phyloP scores from a whole-genome alignment of 179 eudicot genomes.

The Vitellaria paradoxa region DNA sequence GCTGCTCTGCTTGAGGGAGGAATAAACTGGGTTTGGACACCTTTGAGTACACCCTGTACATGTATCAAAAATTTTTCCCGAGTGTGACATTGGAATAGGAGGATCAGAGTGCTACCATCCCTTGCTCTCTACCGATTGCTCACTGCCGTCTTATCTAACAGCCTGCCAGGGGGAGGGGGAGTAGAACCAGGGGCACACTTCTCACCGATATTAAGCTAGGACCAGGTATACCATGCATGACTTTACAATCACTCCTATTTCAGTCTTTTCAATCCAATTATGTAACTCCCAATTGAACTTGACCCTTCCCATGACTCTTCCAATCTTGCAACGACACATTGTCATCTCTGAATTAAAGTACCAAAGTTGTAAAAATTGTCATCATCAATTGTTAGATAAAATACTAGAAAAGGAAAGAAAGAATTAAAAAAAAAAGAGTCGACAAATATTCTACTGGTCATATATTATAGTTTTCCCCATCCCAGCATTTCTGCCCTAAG shows the following conservation, averaged over 20 bases:
- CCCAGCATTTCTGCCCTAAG: neutral
- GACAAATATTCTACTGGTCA: neutral
- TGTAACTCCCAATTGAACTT: neutral
- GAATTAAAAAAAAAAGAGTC: neutral
- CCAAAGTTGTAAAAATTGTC: neutral
- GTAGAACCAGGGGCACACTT: too few relatives aligned
- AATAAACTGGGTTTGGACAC: too few relatives aligned
- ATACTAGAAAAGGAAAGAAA: neutral
- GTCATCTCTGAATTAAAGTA: neutral
- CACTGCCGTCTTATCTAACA: too few relatives aligned
- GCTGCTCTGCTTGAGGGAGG: too few relatives aligned
- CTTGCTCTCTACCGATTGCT: too few relatives aligned
- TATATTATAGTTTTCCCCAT: neutral
- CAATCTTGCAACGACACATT: neutral
- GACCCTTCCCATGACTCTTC: neutral
- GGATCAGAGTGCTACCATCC: too few relatives aligned
- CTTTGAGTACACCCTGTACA: too few relatives aligned
- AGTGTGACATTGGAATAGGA: too few relatives aligned
- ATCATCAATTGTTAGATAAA: neutral
- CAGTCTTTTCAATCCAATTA: too few relatives aligned
- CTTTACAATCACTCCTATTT: too few relatives aligned
- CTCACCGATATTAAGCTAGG: neutral
- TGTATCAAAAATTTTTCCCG: too few relatives aligned
- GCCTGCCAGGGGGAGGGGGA: too few relatives aligned
- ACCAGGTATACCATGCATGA: neutral